phyloP scores from a whole-genome alignment of 768 basidiomycete genomes.

The Gymnopilus junonius region DNA sequence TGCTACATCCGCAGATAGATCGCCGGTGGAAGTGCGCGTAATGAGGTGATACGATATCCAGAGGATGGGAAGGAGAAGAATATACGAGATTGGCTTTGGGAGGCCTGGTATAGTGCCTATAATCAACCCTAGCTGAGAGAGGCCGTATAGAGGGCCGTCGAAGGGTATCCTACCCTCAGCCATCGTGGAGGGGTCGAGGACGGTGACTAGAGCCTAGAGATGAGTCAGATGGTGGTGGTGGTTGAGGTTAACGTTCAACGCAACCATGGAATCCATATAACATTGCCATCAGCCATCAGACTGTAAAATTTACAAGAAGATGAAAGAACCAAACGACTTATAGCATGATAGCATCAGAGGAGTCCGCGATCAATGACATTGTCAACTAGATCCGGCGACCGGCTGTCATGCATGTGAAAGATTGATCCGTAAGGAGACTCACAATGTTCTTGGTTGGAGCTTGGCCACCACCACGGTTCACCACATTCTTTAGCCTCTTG shows the following conservation, averaged over 20 bases:
- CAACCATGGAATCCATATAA: background rate
- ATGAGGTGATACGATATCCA: slow-evolving; percentile 28
- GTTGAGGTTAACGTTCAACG: background rate
- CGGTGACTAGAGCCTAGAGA: too few relatives aligned
- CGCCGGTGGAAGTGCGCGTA: slow-evolving; percentile 31
- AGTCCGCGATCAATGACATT: too few relatives aligned
- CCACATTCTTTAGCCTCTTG: too few relatives aligned
- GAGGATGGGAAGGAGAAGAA: slow-evolving; percentile 18
- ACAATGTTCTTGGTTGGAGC: too few relatives aligned
- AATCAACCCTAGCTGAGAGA: slow-evolving; percentile 7
- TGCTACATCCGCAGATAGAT: slow-evolving; percentile 23
- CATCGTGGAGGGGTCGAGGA: background rate
- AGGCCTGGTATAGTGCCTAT: slow-evolving; percentile 17
- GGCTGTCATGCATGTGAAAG: too few relatives aligned
- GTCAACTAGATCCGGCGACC: too few relatives aligned
- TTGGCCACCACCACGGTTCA: too few relatives aligned
- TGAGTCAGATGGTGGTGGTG: background rate
- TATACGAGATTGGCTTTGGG: slow-evolving; percentile 5
- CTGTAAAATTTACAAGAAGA: too few relatives aligned
- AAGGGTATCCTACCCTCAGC: slow-evolving; percentile 11
- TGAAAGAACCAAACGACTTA: background rate
- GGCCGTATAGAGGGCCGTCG: slow-evolving; percentile 9
- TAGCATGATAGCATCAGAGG: background rate
- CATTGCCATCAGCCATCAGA: background rate
- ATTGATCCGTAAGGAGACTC: too few relatives aligned